Evolutionary conservation across 441 rosid species (phyloP), one percentile per base, ranked within the genome.

Genomic region (Melastoma candidum): DNA sequence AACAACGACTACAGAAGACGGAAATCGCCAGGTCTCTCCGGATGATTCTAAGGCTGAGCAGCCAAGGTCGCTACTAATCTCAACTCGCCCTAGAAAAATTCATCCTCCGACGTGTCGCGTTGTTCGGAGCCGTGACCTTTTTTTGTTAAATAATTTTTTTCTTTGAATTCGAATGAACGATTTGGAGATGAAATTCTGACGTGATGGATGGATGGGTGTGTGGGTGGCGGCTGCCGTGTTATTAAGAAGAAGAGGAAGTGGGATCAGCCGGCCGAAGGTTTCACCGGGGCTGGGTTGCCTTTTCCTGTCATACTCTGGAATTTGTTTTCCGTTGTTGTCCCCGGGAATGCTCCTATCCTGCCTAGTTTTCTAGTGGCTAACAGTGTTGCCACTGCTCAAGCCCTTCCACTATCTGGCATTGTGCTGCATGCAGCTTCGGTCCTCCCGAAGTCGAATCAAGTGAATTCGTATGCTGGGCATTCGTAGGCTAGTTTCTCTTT

Each of bases 261-360:
- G 98, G 96, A 92, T 74, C 95, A 85, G 66, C 96, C 98, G 2
- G 89, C 96, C 0, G 92, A 84, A 67, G 68, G 75, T 17, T 73
- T 81, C 51, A 64, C 77, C 59, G 65, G 80, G 26, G 78, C 77
- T 49, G 84, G 86, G 49, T 62, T 74, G 53, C 57, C 63, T 58
- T 61, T 54, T n/a, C 61, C 64, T 0, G 53, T 56, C 8, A 45
- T 50, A 13, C 49, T 71, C 51, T 78, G 70, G 41, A 53, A 64
- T 61, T 12, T 74, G 2, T 49, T 66, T 59, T 74, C 77, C 3
- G 66, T 70, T 29, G 49, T 17, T 17, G 22, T 17, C 22, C 22
- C 22, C 22, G 22, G 63, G 17, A 44, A 81, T 41, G 65, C 74
- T 63, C 60, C 72, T 48, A 24, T 63, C 64, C 46, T 73, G 57